Evolutionary conservation across 495 filamentous ascomycete genomes (phyloP), one percentile per base, ranked within the genome.

Genomic region (Penicillium malachiteum): DNA sequence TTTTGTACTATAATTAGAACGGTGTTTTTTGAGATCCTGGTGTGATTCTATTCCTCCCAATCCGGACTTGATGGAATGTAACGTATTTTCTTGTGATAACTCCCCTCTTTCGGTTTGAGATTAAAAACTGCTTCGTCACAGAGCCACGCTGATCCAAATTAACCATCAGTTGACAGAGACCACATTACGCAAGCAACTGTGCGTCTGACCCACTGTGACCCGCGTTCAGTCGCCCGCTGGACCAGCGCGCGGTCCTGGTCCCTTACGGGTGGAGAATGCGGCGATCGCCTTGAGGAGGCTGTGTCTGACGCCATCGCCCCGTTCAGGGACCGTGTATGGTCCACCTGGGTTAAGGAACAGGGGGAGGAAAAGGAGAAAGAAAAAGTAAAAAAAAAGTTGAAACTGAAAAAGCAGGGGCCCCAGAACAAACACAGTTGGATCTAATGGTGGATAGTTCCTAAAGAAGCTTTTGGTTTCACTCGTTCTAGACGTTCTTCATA

Each of bases 101-200:
- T 31, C 43, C n/a, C 41, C 17, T 31, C 8, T 37, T 35, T 48
- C 26, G 51, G 57, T 64, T 67, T 67, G 61, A 61, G 56, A 64
- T 64, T 61, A 44, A 58, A 59, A 21, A 39, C 56, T 30, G 33
- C 11, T n/a, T 50, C 16, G 48, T 38, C 54, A 43, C 55, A 56
- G 31, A 45, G 33, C 55, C 64, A 50, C 56, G 70, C 54, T 68
- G 72, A 75, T 75, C 72, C 61, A 66, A 71, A 73, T 75, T 68
- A 69, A 66, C 58, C 54, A 52, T 46, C 58, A 48, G 60, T 68
- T 50, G 56, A 55, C 61, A 54, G 43, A 55, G 54, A 41, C 39
- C 46, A 65, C 71, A 73, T 76, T 76, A 76, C 73, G 73, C 73
- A 76, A 76, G 73, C 73, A 71, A 64, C 50, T 65, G 52, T 59